Base-by-base conservation (phyloP, 2,329 filamentous ascomycete genomes). In the Scleromitrula shiraiana region DNA sequence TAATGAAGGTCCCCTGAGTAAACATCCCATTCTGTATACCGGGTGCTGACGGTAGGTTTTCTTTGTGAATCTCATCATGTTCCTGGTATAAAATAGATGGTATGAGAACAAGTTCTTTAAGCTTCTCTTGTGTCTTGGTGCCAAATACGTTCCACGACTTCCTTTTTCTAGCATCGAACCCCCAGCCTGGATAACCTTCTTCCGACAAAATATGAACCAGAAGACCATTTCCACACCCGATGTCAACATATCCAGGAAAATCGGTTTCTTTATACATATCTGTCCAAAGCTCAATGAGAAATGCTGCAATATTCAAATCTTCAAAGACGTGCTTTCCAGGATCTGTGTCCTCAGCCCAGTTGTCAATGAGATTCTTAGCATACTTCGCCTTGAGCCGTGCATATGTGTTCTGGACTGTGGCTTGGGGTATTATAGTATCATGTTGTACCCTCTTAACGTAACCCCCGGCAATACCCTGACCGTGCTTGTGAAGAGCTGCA, bases 251-350 rank as follows among this genome's bases (percentile, higher is more conserved):
- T 0, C 91, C 90, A 0, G 88, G 87, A 58, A 95, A 96, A 1
- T 42, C 39, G 2, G 60, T 61, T 2, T 54, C 50, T 14, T 57
- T 57, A 63, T 97, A 97, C 82, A 95, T 91, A 50, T 84, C 80
- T 10, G 71, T 68, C 93, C 93, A 98, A 2, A 97, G 70, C 69
- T 96, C 90, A 22, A 97, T 87, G 43, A 97, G 70, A 59, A 96
- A 98, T 0, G 91, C 86, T 0, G 91, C 86, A 53, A 98, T 96
- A 4, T 81, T 78, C 17, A 98, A 69, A 62, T 97, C 91, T 64
- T 98, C 93, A 65, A 96, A 97, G 2, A 97, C 88, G 62, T 97
- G 90, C 65, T 97, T 98, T 14, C 73, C 72, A 0, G 90, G 87
- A 62, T 95, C 89, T 0, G 90, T 97, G 43, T 77, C 76, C 68